Evolutionary conservation across 1,139 yeast species (phyloP).

Genomic region (Kurtzmaniella quercitrusa): DNA sequence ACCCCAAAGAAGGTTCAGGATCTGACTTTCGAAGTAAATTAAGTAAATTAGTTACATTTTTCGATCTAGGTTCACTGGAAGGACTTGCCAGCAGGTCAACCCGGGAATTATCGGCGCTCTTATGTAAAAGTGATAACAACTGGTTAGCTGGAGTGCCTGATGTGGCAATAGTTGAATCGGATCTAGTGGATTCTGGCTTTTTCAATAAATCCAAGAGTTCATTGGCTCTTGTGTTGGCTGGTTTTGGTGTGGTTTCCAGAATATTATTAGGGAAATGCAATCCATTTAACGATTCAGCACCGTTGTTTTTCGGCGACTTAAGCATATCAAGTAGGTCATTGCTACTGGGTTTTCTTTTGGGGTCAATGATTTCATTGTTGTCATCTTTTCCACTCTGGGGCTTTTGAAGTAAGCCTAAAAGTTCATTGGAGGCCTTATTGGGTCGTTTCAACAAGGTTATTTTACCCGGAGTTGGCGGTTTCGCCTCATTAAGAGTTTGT

Average conservation of each 20-base stretch:
- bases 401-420: slow-evolving; percentile 20
- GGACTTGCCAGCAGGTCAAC: background rate
- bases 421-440: slow-evolving; percentile 12
- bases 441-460: slow-evolving; percentile 30
- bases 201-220: slow-evolving; percentile 15
- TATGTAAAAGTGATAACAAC: slow-evolving; percentile 8
- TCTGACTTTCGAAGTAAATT: background rate
- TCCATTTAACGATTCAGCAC: background rate
- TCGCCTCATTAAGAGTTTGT: slow-evolving; percentile 15
- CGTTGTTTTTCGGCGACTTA: background rate
- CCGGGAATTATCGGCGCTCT: background rate
- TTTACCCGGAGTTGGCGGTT: slow-evolving; percentile 18
- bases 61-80: background rate
- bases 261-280: background rate
- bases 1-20: background rate
- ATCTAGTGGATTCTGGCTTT: slow-evolving; percentile 4
- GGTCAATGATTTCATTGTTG: too few relatives aligned
- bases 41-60: background rate
- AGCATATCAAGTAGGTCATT: background rate
- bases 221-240: slow-evolving; percentile 8
- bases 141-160: slow-evolving; percentile 10
- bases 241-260: background rate
- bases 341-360: too few relatives aligned
- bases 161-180: background rate
- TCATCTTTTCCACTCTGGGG: background rate